Percentiles rank a stretch among this genome's conserved stretches.
phyloP scores from a whole-genome alignment of 345 rosid genomes.

The Aegle marmelos region DNA sequence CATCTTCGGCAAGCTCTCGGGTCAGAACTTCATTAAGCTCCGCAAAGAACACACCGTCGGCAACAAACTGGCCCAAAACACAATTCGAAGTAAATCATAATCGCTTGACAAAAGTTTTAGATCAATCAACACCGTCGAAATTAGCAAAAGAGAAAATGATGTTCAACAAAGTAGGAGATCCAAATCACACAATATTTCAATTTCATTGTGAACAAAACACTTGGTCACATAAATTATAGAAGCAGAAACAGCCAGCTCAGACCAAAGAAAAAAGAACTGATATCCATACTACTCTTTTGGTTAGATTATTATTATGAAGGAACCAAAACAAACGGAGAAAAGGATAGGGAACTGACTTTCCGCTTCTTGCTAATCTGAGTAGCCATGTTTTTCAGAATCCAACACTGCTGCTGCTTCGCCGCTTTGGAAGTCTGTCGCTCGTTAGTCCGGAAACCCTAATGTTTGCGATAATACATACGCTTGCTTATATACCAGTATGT shows the following conservation, averaged over 20 bases:
- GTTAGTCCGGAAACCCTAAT: slow-evolving; percentile 17
- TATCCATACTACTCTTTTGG: too few species aligned
- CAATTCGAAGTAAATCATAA: background rate
- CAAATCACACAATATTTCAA: too few species aligned
- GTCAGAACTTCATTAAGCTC: slow-evolving; percentile 75
- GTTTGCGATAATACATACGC: background rate
- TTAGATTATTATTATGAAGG: too few species aligned
- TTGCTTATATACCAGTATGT: too few species aligned
- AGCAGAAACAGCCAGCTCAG: background rate
- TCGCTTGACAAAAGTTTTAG: background rate
- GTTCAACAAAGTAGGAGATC: background rate
- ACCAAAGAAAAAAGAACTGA: too few species aligned
- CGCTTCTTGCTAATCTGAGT: slow-evolving; percentile 81
- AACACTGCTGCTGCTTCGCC: background rate
- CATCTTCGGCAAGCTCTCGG: slow-evolving; percentile 85
- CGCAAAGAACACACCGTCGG: slow-evolving; percentile 78
- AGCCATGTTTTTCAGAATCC: slow-evolving; percentile 37
- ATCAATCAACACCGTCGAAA: background rate
- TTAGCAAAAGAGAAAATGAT: too few species aligned
- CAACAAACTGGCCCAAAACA: slow-evolving; percentile 50
- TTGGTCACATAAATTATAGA: background rate
- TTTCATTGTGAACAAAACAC: background rate
- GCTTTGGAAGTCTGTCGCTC: background rate
- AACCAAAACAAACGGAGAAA: background rate
- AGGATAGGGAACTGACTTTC: slow-evolving; percentile 32